A percentile compares a stretch with the other conserved stretches of the same genome.
These are phyloP conservation scores for Penicillium robsamsonii DNA, from an alignment of 495 filamentous ascomycete species.

Conservation along the genomic window DNA sequence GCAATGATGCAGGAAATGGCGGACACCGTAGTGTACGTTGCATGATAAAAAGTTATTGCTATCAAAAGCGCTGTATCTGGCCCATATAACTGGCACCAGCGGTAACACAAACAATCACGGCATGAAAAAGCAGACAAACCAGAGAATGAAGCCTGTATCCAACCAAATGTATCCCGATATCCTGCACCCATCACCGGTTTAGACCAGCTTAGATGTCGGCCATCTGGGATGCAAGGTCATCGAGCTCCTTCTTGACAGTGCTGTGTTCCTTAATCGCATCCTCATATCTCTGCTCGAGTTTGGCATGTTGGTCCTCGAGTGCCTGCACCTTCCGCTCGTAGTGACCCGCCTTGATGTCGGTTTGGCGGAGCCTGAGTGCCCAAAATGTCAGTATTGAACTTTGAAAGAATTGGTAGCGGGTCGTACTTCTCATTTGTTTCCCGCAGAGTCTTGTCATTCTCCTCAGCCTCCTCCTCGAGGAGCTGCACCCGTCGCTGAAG, in stretches of 20 bases:
- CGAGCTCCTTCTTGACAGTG: constrained; percentile 83
- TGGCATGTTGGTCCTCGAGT: constrained; percentile 80
- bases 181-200: constrained; percentile 24
- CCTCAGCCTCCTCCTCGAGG: constrained; percentile 95
- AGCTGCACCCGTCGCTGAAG: constrained; percentile 90
- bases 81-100: constrained; percentile 24
- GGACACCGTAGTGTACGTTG: constrained; percentile 18
- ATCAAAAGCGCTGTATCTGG: constrained; percentile 27
- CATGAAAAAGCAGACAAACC: constrained; percentile 30
- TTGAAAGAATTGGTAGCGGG: not conserved
- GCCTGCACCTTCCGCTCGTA: constrained; percentile 99
- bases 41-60: constrained; percentile 21
- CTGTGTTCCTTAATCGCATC: constrained; percentile 88
- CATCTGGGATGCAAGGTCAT: constrained; percentile 83
- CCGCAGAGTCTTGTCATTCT: constrained; percentile 87
- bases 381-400: constrained; percentile 20
- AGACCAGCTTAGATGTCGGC: constrained; percentile 70
- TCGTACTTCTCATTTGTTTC: constrained; percentile 98
- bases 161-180: constrained; percentile 33
- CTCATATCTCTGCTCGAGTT: constrained; percentile 96
- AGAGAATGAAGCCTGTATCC: constrained; percentile 30
- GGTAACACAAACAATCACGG: constrained; percentile 25
- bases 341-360: constrained; percentile 98
- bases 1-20: constrained; percentile 2
- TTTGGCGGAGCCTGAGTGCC: constrained; percentile 79